Base-by-base conservation (phyloP, 257 asterid genomes). In the Ballota nigra region DNA sequence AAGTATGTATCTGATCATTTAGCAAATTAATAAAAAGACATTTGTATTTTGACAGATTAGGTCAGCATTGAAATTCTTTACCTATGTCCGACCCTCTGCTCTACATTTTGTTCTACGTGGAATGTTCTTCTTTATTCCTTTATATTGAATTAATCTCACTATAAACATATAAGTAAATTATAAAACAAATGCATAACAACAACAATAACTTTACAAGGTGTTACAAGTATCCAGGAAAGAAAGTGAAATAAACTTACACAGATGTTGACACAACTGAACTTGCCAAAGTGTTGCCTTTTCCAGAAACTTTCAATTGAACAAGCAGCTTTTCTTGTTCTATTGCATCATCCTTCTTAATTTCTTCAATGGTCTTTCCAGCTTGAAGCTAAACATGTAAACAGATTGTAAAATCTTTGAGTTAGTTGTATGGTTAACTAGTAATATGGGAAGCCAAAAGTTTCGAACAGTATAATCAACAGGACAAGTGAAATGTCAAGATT, bases 281-380 rank as follows among this genome's bases (percentile, higher is more conserved):
- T 20, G 80, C 75, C 51, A 77, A 71, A 73, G 79, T 10, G 70
- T 62, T 71, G 82, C 69, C 74, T 68, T 65, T 81, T 49, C 84
- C 82, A 66, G 76, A 53, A 70, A 63, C 73, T 56, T 75, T 77
- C 52, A 74, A 62, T 70, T 69, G 82, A 47, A 81, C 64, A 67
- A 67, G 81, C 47, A 77, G 83, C 67, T 83, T 80, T 66, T 68
- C 76, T 74, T 82, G 84, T 70, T 69, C 91, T 52, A 65, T 41
- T 22, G 80, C 82, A 69, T 83, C 87, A 23, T 78, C 91, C 77
- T 78, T 71, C 81, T 85, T 82, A 66, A 89, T 89, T 75, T 89
- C 87, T 60, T 89, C 88, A 79, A 87, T 78, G 80, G 84, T 83
- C 78, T 89, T 87, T 62, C 94, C 91, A 81, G 84, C 78, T 43